Conservation (phyloP, 331 rosid genomes). For the Arachis monticola region DNA sequence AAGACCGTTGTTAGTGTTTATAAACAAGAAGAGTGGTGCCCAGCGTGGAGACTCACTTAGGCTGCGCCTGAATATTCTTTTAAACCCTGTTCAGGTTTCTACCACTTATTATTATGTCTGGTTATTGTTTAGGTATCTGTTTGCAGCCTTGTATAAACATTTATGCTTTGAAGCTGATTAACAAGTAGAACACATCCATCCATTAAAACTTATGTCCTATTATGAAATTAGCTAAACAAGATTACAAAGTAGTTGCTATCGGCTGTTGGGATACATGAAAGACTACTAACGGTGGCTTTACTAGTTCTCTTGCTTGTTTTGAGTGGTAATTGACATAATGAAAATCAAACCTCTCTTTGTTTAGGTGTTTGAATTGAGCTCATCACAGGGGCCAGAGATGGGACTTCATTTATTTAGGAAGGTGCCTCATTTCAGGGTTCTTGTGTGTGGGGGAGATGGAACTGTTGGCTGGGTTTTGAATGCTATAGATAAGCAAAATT, state of each 20-base stretch:
- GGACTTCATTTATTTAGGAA: conserved; percentile 91
- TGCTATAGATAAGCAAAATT: conserved; percentile 91
- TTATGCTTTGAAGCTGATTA: conserved; percentile 19
- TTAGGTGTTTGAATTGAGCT: conserved; percentile 92
- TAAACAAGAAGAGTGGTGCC: conserved; percentile 99
- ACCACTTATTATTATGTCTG: conserved; percentile 30
- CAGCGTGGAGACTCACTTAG: conserved; percentile 94
- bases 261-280: conserved; percentile 29
- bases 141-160: conserved; percentile 22
- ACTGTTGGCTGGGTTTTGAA: conserved; percentile 98
- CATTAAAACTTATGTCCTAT: conserved; percentile 11
- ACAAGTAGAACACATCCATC: background rate
- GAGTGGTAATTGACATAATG: conserved; percentile 28
- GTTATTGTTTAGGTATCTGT: conserved; percentile 26
- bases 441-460: conserved; percentile 98
- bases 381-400: conserved; percentile 87
- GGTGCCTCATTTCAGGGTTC: conserved; percentile 94
- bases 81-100: conserved; percentile 83
- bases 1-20: conserved; percentile 89
- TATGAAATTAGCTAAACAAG: conserved; percentile 17
- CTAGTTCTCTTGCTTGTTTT: conserved; percentile 1
- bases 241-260: conserved; percentile 11
- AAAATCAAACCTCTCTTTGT: conserved; percentile 32
- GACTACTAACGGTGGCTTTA: conserved; percentile 5
- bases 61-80: conserved; percentile 78